These are phyloP conservation scores for Calonectria henricotiae DNA, from an alignment of 2,329 filamentous ascomycete genomes.

Conservation along the genomic window DNA sequence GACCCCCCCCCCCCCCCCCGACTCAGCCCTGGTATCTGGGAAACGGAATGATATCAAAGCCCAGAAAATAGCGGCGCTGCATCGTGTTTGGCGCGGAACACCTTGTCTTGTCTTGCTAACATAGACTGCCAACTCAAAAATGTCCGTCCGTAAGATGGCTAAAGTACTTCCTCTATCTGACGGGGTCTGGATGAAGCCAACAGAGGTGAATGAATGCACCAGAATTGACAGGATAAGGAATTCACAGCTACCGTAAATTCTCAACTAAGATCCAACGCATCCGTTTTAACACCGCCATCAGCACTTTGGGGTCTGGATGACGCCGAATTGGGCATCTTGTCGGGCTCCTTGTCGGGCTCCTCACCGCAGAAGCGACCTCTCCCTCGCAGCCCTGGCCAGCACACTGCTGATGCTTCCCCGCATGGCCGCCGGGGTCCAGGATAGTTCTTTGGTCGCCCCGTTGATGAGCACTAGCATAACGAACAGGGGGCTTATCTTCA, in stretches of 20 bases:
- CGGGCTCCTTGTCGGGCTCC: too few relatives aligned
- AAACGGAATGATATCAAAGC: background rate
- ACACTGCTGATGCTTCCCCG: slow-evolving; percentile 17
- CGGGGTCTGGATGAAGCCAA: background rate
- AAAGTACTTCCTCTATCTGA: background rate
- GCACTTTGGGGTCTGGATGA: background rate
- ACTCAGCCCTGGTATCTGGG: background rate
- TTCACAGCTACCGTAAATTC: slow-evolving; percentile 20
- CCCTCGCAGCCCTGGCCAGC: slow-evolving; percentile 17
- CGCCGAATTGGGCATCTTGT: background rate
- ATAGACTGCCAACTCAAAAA: background rate
- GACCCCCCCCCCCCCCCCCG: too few relatives aligned
- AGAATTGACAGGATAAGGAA: background rate
- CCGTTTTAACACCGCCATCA: slow-evolving; percentile 10
- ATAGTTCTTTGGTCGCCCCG: background rate
- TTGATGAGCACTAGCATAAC: slow-evolving; percentile 15
- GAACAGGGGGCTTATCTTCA: background rate
- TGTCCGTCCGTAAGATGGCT: background rate
- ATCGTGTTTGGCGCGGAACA: background rate
- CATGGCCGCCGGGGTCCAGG: background rate
- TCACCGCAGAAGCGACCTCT: background rate
- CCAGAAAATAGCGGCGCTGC: background rate
- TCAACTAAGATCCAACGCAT: slow-evolving; percentile 15
- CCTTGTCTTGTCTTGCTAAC: background rate
- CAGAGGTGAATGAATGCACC: background rate